Percentiles rank a stretch among this genome's conserved stretches.
Evolutionary conservation across 2,329 filamentous ascomycete genomes (phyloP).

Genomic region (Elsinoe australis): DNA sequence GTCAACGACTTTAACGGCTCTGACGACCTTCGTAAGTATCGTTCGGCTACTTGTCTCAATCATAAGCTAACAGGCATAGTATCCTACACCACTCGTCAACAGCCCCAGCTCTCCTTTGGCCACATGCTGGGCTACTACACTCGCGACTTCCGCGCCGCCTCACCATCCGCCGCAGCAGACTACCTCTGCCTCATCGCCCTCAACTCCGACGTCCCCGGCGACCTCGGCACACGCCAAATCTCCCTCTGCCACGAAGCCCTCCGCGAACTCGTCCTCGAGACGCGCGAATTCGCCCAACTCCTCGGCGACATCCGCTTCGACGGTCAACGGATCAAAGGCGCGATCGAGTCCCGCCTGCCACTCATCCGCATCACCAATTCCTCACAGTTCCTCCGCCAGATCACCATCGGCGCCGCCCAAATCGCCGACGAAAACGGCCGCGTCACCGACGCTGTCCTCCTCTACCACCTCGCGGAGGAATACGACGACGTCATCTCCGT

Average conservation of each 20-base stretch:
- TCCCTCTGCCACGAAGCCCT: conserved; percentile 85
- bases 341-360: conserved; percentile 75
- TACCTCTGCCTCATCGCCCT: conserved; percentile 88
- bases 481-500: conserved; percentile 91
- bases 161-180: conserved; percentile 83
- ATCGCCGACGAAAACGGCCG: conserved; percentile 92
- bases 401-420: conserved; percentile 84
- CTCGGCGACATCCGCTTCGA: conserved; percentile 86
- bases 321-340: conserved; percentile 74
- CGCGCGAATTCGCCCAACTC: conserved; percentile 86
- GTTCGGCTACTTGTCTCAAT: not conserved
- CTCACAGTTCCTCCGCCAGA: conserved; percentile 79
- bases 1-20: conserved; percentile 72
- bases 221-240: conserved; percentile 67
- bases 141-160: conserved; percentile 83
- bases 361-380: conserved; percentile 75
- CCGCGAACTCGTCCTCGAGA: conserved; percentile 91
- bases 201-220: conserved; percentile 71
- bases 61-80: conserved; percentile 33
- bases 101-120: conserved; percentile 86
- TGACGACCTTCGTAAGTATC: conserved; percentile 54
- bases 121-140: conserved; percentile 94
- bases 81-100: conserved; percentile 58
- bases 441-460: conserved; percentile 83
- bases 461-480: conserved; percentile 91